Conservation (phyloP, 371 early-diverging fungal genomes). For the Mortierella sp. region DNA sequence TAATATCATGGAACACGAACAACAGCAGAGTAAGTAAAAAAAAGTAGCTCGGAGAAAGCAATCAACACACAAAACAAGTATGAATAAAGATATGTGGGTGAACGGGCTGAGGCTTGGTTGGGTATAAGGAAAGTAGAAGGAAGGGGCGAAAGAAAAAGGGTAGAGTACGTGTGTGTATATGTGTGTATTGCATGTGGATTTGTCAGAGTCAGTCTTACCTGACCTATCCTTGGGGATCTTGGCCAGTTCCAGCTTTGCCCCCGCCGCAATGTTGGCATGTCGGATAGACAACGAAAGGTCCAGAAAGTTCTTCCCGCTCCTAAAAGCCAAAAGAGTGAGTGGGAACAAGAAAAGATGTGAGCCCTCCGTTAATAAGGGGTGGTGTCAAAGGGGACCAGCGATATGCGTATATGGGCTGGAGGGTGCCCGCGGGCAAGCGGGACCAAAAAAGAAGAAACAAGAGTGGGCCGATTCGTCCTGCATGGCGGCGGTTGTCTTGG, state of each 20-base stretch:
- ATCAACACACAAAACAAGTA: not conserved
- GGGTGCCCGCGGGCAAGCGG: not conserved
- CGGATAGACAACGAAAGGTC: constrained; percentile 73
- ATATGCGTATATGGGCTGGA: not conserved
- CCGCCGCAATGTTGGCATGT: constrained; percentile 74
- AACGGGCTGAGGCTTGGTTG: not conserved
- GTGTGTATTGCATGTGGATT: not conserved
- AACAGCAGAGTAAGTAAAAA: not conserved
- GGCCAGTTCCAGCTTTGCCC: constrained; percentile 70
- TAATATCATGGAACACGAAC: not conserved
- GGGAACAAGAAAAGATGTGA: not conserved
- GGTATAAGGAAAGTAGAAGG: not conserved
- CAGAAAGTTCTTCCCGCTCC: constrained; percentile 59
- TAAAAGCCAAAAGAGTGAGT: constrained; percentile 8
- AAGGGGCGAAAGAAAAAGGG: not conserved
- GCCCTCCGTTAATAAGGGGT: not conserved
- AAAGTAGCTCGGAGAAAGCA: not conserved
- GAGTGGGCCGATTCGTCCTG: not conserved
- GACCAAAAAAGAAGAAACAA: not conserved
- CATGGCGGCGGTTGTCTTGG: not conserved
- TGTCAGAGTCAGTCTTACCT: constrained; percentile 14
- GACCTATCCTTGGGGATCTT: constrained; percentile 55
- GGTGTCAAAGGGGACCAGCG: not conserved
- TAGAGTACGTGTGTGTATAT: not conserved
- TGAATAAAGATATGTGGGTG: not conserved